Evolutionary conservation across 2,329 filamentous ascomycete genomes (phyloP).

Genomic region (Cladosporium velox): DNA sequence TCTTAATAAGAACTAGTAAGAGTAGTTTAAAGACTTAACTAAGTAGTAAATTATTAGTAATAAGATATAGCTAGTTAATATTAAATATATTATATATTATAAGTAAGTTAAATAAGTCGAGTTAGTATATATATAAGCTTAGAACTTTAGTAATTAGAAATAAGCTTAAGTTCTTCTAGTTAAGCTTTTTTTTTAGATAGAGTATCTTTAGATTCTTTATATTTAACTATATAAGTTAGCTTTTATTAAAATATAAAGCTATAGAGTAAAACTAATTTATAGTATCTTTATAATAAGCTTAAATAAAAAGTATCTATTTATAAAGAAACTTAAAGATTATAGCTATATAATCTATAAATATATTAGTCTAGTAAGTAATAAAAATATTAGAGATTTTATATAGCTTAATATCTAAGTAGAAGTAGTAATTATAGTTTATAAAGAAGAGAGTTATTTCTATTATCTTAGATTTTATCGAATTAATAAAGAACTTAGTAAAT

Average conservation of each 20-base stretch:
- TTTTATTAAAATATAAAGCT: no score
- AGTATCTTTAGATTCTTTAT: neutral
- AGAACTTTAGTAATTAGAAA: neutral
- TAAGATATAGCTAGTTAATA: neutral
- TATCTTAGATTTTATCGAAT: no score
- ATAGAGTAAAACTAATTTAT: no score
- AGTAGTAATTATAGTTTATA: no score
- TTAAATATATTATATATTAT: neutral
- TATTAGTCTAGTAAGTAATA: no score
- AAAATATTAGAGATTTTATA: no score
- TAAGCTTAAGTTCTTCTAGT: neutral
- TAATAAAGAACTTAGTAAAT: no score
- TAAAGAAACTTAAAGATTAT: neutral
- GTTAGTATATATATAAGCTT: no score
- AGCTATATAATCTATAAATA: neutral
- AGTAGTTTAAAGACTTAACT: neutral
- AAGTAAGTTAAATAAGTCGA: no score
- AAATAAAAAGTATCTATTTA: neutral
- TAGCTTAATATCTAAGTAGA: no score
- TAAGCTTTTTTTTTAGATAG: neutral
- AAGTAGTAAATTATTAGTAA: neutral
- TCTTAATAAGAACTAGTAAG: neutral
- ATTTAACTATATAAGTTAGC: neutral
- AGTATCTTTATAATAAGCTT: no score
- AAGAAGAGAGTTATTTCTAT: no score